Conservation (phyloP, 805 yeast species). For the Cyberlindnera nakhonratchasimensis region DNA sequence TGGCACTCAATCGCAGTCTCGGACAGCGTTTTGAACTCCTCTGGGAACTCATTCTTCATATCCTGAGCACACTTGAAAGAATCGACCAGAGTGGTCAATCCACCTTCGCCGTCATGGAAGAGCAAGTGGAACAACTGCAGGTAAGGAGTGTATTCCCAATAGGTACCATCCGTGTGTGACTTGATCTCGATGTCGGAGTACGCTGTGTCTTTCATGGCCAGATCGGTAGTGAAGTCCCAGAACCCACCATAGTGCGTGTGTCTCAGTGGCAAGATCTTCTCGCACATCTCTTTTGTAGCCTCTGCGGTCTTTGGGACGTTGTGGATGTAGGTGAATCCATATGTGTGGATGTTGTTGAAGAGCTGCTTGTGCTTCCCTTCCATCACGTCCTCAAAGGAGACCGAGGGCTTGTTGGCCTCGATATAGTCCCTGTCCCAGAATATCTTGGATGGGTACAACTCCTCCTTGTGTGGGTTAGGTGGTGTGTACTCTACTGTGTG, state of each 20-base stretch:
- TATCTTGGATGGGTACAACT: slow-evolving; percentile 35
- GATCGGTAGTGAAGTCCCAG: slow-evolving; percentile 73
- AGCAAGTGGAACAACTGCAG: slow-evolving; percentile 65
- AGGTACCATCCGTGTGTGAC: slow-evolving; percentile 71
- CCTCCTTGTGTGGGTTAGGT: slow-evolving; percentile 33
- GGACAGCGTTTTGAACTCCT: slow-evolving; percentile 47
- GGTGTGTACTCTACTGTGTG: slow-evolving; percentile 31
- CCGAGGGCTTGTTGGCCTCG: slow-evolving; percentile 25
- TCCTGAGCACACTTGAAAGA: slow-evolving; percentile 58
- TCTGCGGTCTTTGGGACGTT: slow-evolving; percentile 58
- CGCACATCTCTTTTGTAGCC: slow-evolving; percentile 54
- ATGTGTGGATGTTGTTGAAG: slow-evolving; percentile 26
- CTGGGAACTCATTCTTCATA: slow-evolving; percentile 45
- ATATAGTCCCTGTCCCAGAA: slow-evolving; percentile 44
- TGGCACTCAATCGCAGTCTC: slow-evolving; percentile 59
- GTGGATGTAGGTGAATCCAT: slow-evolving; percentile 61
- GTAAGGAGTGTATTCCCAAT: slow-evolving; percentile 72
- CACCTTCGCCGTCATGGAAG: slow-evolving; percentile 63
- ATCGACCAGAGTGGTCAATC: slow-evolving; percentile 64
- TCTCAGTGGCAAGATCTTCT: slow-evolving; percentile 54
- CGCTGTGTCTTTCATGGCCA: slow-evolving; percentile 67
- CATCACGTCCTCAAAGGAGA: slow-evolving; percentile 48
- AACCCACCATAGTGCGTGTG: slow-evolving; percentile 79
- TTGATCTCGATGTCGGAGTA: slow-evolving; percentile 64
- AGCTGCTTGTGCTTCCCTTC: slow-evolving; percentile 25